phyloP scores from a whole-genome alignment of 2,329 filamentous ascomycete species.

The Mycosphaerelloides madeirae region DNA sequence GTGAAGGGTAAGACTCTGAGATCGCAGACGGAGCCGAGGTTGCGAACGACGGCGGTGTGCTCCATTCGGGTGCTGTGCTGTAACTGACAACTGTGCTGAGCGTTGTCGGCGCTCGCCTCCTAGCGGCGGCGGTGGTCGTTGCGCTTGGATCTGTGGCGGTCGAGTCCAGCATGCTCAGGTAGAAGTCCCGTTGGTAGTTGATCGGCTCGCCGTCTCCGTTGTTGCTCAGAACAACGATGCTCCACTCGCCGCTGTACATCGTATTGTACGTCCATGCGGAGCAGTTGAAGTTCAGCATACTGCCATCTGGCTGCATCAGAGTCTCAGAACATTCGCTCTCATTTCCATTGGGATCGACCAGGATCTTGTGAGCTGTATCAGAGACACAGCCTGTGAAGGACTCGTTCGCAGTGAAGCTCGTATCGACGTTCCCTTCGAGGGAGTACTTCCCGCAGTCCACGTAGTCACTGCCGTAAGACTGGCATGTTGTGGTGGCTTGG shows the following conservation, averaged over 20 bases:
- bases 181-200: conserved; percentile 1
- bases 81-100: too few species aligned
- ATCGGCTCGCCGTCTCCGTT: neutral
- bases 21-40: too few species aligned
- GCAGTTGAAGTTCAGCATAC: conserved; percentile 20
- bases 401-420: conserved; percentile 40
- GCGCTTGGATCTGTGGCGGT: too few species aligned
- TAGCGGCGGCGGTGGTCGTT: too few species aligned
- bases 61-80: too few species aligned
- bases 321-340: conserved; percentile 34
- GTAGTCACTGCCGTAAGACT: conserved; percentile 36
- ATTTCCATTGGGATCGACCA: conserved; percentile 38
- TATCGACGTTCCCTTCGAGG: conserved; percentile 39
- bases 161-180: too few species aligned
- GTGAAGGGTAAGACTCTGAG: too few species aligned
- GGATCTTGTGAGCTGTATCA: conserved; percentile 39
- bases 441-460: conserved; percentile 41
- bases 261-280: neutral
- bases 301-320: conserved; percentile 36
- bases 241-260: neutral
- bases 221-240: neutral
- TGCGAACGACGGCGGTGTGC: too few species aligned
- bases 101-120: too few species aligned
- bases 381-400: conserved; percentile 41
- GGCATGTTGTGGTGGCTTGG: conserved; percentile 9